A percentile compares a stretch with the other conserved stretches of the same genome.
phyloP scores from a whole-genome alignment of 2,329 filamentous ascomycete species.

The Geosmithia morbida region DNA sequence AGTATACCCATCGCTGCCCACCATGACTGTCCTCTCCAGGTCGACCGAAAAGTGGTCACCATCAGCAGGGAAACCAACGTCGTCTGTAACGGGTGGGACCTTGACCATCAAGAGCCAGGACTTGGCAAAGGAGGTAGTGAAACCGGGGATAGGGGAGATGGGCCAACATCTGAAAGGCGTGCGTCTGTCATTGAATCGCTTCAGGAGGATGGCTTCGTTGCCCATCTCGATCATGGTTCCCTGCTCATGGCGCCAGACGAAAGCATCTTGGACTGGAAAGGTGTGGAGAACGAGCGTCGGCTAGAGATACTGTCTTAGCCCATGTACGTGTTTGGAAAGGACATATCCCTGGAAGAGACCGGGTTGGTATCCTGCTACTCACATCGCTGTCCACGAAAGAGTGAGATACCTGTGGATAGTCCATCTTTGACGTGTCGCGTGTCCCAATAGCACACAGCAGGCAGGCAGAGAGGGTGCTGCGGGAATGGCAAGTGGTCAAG shows the following conservation, averaged over 20 bases:
- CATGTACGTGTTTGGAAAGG: neutral
- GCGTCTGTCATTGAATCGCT: constrained; percentile 10
- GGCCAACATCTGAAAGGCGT: constrained; percentile 12
- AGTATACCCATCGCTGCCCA: constrained; percentile 8
- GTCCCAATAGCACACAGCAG: no score
- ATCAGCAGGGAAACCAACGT: constrained; percentile 10
- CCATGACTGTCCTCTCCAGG: constrained; percentile 8
- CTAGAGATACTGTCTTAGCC: neutral
- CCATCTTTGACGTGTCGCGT: no score
- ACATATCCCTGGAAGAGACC: neutral
- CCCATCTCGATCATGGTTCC: constrained; percentile 18
- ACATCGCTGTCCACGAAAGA: neutral
- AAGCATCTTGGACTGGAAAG: constrained; percentile 11
- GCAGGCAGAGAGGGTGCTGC: no score
- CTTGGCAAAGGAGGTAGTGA: constrained; percentile 12
- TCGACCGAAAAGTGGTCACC: constrained; percentile 14
- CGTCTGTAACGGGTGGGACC: constrained; percentile 7
- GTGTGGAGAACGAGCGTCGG: constrained; percentile 2
- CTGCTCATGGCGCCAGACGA: constrained; percentile 12
- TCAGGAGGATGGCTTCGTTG: constrained; percentile 13
- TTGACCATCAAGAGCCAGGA: constrained; percentile 17
- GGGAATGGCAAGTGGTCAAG: no score
- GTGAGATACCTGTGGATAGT: no score
- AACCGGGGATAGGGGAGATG: constrained; percentile 13
- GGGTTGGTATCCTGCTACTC: neutral